Evolutionary conservation across 2,329 filamentous ascomycete genomes (phyloP), one percentile per base, ranked within the genome.

Genomic region (Byssothecium circinans): DNA sequence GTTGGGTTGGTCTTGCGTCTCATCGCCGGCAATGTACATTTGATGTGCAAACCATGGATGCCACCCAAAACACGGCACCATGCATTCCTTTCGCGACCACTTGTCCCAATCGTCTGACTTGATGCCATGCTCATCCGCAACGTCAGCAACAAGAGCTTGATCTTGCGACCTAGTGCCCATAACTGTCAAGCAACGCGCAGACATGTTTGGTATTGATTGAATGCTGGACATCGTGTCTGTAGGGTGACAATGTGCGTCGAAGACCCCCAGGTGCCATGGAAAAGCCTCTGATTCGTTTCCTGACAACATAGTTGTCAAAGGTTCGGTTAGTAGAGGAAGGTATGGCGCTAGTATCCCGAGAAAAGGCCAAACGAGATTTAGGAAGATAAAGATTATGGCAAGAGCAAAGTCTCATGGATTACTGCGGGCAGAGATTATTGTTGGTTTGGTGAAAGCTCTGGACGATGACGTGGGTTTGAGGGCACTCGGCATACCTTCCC

Each of bases 31-130:
- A 56, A 61, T 69, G 62, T 84, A 89, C 60, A 94, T 78, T 55
- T 89, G 84, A 67, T 92, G 78, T 1, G 88, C 87, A 69, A 91
- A 92, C 89, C 89, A 94, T 1, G 89, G 89, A 65, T 94, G 89
- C 87, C 88, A 91, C 17, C 89, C 89, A 70, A 91, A 92, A n/a
- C 84, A 83, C 0, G 89, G 87, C 3, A 92, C 59, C 20, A 86
- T 69, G 47, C 74, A 76, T 51, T 75, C 72, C 35, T 72, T 54
- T 41, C 62, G 50, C 17, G 59, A 45, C 52, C 63, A 67, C 15
- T 57, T 32, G 12, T 68, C 61, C 5, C 50, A 40, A 17, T 69
- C 44, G 1, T 53, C 17, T 2, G 61, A 62, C 25, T 57, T 67
- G 39, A 86, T 64, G 29, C 81, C 80, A 58, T 84, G 77, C 12